These are phyloP conservation scores for Rhazya stricta DNA, from an alignment of 257 asterid species.

Conservation along the genomic window DNA sequence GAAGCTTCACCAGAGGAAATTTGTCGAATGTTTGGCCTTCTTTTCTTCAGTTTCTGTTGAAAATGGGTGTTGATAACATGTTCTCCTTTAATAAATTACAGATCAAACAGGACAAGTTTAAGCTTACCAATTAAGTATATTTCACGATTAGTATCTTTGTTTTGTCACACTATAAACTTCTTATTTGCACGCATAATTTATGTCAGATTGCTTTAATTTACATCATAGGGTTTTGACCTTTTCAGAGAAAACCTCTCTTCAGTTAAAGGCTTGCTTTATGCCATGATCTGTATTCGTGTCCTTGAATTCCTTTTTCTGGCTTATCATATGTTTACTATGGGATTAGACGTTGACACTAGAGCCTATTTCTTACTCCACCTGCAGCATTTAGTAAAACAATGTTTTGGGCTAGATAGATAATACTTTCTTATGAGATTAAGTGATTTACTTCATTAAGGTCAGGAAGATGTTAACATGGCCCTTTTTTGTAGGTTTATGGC, in stretches of 20 bases:
- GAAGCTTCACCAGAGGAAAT: background rate
- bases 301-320: background rate
- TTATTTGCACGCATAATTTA: background rate
- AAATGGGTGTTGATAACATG: background rate
- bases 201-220: background rate
- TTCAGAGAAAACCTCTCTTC: background rate
- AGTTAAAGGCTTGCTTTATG: background rate
- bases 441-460: background rate
- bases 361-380: background rate
- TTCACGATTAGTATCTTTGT: background rate
- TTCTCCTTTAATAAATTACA: background rate
- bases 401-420: background rate
- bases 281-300: background rate
- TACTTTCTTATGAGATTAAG: background rate
- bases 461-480: background rate
- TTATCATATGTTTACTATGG: background rate
- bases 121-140: background rate
- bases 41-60: background rate
- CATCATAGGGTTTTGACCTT: background rate
- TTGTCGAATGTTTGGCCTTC: background rate
- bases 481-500: constrained; percentile 59
- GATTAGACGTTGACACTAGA: background rate
- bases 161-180: background rate
- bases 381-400: background rate
- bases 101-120: background rate